Conservation (phyloP, 768 basidiomycete species). For the Hypsizygus marmoreus region DNA sequence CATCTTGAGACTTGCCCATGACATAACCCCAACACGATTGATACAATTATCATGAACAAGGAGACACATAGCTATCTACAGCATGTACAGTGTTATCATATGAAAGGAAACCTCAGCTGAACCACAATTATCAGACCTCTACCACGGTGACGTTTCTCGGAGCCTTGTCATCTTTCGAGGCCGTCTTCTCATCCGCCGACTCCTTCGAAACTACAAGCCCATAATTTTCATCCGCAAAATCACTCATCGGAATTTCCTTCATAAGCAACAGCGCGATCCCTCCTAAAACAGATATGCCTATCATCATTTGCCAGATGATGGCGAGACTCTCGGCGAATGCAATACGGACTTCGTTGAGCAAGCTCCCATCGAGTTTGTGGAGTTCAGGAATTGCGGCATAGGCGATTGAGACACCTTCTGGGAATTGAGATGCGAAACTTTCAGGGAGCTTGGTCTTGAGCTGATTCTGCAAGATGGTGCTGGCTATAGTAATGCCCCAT, state of each 20-base stretch:
- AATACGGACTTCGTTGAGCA: constrained; percentile 9
- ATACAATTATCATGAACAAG: too few relatives aligned
- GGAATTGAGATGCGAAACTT: constrained; percentile 34
- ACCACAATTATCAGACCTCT: too few relatives aligned
- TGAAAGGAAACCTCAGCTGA: too few relatives aligned
- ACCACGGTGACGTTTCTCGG: too few relatives aligned
- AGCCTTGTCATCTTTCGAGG: too few relatives aligned
- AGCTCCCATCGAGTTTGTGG: constrained; percentile 30
- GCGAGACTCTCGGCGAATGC: constrained; percentile 15
- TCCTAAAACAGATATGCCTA: constrained; percentile 6
- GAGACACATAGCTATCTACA: too few relatives aligned
- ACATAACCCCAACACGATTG: too few relatives aligned
- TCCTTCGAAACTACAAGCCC: constrained; percentile 6
- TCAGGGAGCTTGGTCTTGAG: constrained; percentile 42
- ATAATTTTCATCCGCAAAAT: background rate
- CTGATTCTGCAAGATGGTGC: constrained; percentile 52
- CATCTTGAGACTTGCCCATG: too few relatives aligned
- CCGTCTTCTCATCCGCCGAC: constrained; percentile 5
- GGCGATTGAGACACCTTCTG: constrained; percentile 40
- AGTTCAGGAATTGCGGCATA: constrained; percentile 51
- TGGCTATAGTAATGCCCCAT: constrained; percentile 55
- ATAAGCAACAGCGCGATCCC: constrained; percentile 5
- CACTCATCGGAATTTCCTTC: constrained; percentile 7
- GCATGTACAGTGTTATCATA: too few relatives aligned
- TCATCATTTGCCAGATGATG: constrained; percentile 13